Percentiles rank a stretch among this genome's conserved stretches.
These are phyloP conservation scores for Diaporthe destruens DNA, from an alignment of 2,329 filamentous ascomycete species.

Conservation along the genomic window DNA sequence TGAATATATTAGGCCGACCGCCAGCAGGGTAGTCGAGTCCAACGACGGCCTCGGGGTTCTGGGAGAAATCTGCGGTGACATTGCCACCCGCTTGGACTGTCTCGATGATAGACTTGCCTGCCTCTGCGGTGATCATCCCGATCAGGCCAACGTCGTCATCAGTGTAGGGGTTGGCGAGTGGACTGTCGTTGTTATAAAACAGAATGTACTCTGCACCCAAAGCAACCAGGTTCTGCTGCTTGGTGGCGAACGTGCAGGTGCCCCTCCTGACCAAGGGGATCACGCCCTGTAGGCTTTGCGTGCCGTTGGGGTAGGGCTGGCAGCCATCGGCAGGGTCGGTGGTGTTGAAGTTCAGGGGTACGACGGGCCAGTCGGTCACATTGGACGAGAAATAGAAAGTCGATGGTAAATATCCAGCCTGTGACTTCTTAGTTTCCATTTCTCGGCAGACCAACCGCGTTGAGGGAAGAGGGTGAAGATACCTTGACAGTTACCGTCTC, in stretches of 20 bases:
- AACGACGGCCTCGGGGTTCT: conserved; percentile 28
- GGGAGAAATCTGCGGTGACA: conserved; percentile 49
- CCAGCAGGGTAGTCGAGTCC: conserved; percentile 43
- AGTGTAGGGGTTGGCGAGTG: conserved; percentile 24
- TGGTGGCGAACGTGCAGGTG: conserved; percentile 43
- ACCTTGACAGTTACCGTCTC: conserved; percentile 32
- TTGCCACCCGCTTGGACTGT: conserved; percentile 48
- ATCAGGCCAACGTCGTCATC: conserved; percentile 27
- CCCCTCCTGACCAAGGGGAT: conserved; percentile 58
- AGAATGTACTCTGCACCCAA: conserved; percentile 50
- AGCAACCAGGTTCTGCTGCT: conserved; percentile 49
- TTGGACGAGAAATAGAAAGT: conserved; percentile 39
- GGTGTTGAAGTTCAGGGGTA: conserved; percentile 45
- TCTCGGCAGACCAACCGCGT: fast-evolving
- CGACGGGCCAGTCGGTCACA: conserved; percentile 45
- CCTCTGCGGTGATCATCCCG: conserved; percentile 46
- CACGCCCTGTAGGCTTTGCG: conserved; percentile 54
- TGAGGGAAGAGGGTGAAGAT: background rate
- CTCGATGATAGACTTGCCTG: conserved; percentile 50
- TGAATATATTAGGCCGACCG: conserved; percentile 55
- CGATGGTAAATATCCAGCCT: conserved; percentile 40
- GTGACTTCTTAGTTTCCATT: background rate
- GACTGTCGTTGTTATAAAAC: conserved; percentile 50
- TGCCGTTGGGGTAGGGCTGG: conserved; percentile 52
- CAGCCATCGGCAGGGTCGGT: conserved; percentile 53